Percentiles rank a stretch among this genome's conserved stretches.
phyloP scores from a whole-genome alignment of 345 rosid species.

The Hibiscus tridactylites region DNA sequence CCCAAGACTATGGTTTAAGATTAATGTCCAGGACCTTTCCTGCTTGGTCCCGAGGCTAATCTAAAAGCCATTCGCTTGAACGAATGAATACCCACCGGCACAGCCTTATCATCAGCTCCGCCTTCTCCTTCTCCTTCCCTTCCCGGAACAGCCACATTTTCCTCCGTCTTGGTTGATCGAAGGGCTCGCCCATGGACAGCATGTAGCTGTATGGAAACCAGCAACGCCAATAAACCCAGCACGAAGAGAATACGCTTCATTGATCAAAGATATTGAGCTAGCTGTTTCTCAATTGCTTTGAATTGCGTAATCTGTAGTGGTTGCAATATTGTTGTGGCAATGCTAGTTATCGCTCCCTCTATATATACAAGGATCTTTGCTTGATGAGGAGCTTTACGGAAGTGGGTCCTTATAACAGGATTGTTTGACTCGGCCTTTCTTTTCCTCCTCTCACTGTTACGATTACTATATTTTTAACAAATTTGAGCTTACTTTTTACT shows the following conservation, averaged over 20 bases:
- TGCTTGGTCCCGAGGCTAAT: conserved; percentile 80
- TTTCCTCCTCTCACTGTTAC: not conserved
- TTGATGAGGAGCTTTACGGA: conserved; percentile 7
- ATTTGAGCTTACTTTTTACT: not conserved
- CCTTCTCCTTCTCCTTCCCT: conserved; percentile 17
- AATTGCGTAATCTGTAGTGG: not conserved
- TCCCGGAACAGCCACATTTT: conserved; percentile 8
- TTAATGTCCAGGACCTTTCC: conserved; percentile 67
- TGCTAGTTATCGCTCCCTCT: not conserved
- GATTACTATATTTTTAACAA: no score
- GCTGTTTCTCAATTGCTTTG: not conserved
- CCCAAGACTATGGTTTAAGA: not conserved
- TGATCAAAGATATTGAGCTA: not conserved
- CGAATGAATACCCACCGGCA: conserved; percentile 4
- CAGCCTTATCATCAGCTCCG: not conserved
- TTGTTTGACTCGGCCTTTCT: conserved; percentile 17
- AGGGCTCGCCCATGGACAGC: conserved; percentile 45
- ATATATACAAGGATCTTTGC: conserved; percentile 12
- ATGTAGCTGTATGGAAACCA: conserved; percentile 23
- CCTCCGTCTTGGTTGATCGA: conserved; percentile 12
- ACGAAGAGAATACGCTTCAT: conserved; percentile 11
- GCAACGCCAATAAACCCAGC: conserved; percentile 18
- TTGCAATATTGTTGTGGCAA: not conserved
- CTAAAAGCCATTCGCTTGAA: conserved; percentile 36
- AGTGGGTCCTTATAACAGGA: conserved; percentile 19